Evolutionary conservation across 495 filamentous ascomycete genomes (phyloP).

Genomic region (Lasiosphaeris hirsuta): DNA sequence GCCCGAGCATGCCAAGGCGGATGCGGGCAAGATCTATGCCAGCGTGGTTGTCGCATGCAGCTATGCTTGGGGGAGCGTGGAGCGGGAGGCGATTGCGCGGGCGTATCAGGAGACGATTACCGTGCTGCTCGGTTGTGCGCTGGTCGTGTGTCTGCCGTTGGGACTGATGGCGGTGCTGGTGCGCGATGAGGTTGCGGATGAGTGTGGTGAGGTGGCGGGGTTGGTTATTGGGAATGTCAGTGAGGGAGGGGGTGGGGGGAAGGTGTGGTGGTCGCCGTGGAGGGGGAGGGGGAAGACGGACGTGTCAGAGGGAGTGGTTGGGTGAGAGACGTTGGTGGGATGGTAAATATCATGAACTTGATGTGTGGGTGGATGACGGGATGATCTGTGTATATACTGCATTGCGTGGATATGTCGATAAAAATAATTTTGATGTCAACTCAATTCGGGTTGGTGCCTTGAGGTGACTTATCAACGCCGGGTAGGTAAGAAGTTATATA

Average conservation of each 20-base stretch:
- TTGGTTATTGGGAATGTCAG: not conserved
- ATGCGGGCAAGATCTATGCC: constrained; percentile 49
- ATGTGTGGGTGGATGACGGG: no score
- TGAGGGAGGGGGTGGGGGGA: constrained; percentile 11
- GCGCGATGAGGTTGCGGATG: constrained; percentile 48
- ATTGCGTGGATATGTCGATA: no score
- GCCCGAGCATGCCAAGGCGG: constrained; percentile 45
- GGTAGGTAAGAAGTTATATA: no score
- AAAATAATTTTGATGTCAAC: no score
- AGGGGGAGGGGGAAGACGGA: not conserved
- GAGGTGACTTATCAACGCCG: no score
- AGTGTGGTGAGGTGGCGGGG: constrained; percentile 25
- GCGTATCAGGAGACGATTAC: constrained; percentile 54
- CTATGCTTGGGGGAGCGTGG: constrained; percentile 46
- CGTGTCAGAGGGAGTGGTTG: no score
- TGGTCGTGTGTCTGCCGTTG: constrained; percentile 42
- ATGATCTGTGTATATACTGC: no score
- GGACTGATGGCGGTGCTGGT: constrained; percentile 41
- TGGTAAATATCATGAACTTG: no score
- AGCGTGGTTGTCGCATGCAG: constrained; percentile 48
- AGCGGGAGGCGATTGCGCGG: constrained; percentile 48
- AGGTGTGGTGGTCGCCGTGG: constrained; percentile 3
- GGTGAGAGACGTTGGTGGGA: no score
- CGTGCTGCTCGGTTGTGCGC: constrained; percentile 48
- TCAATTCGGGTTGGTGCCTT: no score